Base-by-base conservation (phyloP, 75 land plant species). In the Sequoiadendron giganteum region DNA sequence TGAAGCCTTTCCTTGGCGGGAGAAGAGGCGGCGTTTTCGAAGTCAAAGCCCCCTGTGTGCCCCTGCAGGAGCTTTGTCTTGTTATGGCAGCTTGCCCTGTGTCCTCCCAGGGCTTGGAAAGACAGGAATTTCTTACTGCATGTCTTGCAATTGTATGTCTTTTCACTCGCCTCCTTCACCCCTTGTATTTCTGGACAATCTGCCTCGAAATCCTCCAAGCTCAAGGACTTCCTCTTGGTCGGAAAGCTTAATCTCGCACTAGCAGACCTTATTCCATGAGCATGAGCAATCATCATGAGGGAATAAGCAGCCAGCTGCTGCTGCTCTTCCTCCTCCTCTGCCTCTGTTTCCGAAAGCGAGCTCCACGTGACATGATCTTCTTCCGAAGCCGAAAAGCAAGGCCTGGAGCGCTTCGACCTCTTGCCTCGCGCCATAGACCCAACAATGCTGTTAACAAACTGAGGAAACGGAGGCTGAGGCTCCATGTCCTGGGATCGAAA, bases 61-160 rank as follows among this genome's bases (percentile, higher is more conserved):
- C 2, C 32, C 42, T 5, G 42, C 40, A 5, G 6, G 47, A 43
- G 10, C 21, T 8, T 19, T 21, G 18, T 0, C 28, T 39, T 19
- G 34, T 52, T 52, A 52, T 84, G 85, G 65, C 86, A 85, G 40
- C 93, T 90, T 14, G 93, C 88, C 34, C 92, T 83, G 87, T 93
- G 94, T 47, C 94, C 94, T 11, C 94, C 94, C 1, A 93, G 89
- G 15, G 94, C 94, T 58, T 93, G 94, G 52, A 90, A 90, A 11
- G 94, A 90, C 4, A 58, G 13, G 78, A 93, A 93, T 49, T 49
- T 38, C 30, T 88, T 81, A 75, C 65, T 65, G 86, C 94, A 93
- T 1, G 91, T 88, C 68, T 90, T 92, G 91, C 94, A 93, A 36
- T 87, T 87, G 65, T 89, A 91, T 11, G 7, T 49, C 76, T 83